Evolutionary conservation across 2,329 filamentous ascomycete genomes (phyloP).

Genomic region (Claviceps pazoutovae): DNA sequence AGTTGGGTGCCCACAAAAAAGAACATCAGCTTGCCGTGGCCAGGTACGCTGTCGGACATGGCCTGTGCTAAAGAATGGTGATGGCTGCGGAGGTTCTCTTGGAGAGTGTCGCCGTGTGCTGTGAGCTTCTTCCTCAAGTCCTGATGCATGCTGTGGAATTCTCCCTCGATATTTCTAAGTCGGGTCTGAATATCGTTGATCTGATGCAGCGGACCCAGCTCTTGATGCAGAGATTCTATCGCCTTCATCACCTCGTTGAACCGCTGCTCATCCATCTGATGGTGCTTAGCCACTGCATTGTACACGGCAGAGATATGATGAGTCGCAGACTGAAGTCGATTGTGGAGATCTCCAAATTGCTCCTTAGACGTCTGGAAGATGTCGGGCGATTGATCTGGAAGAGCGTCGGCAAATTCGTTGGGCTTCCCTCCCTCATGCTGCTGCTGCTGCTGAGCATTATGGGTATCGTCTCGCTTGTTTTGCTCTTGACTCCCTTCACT

Average conservation of each 20-base stretch:
- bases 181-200: constrained; percentile 30
- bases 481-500: constrained; percentile 7
- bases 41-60: constrained; percentile 32
- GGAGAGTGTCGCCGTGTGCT: constrained; percentile 38
- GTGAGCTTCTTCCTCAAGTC: constrained; percentile 36
- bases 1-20: constrained; percentile 64
- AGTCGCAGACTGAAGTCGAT: constrained; percentile 61
- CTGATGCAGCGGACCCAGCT: constrained; percentile 32
- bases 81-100: constrained; percentile 37
- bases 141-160: constrained; percentile 43
- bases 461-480: neutral
- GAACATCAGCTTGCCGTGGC: constrained; percentile 45
- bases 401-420: constrained; percentile 15
- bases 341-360: constrained; percentile 76
- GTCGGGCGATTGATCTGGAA: constrained; percentile 35
- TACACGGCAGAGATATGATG: constrained; percentile 54
- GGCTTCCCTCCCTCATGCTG: constrained; percentile 15
- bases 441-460: constrained; percentile 15
- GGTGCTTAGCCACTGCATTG: constrained; percentile 37
- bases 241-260: constrained; percentile 39
- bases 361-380: constrained; percentile 33
- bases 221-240: constrained; percentile 31
- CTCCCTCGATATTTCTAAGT: constrained; percentile 40
- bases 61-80: constrained; percentile 34
- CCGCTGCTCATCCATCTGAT: constrained; percentile 38